Conservation (phyloP, 495 filamentous ascomycete genomes). For the Apodospora peruviana region DNA sequence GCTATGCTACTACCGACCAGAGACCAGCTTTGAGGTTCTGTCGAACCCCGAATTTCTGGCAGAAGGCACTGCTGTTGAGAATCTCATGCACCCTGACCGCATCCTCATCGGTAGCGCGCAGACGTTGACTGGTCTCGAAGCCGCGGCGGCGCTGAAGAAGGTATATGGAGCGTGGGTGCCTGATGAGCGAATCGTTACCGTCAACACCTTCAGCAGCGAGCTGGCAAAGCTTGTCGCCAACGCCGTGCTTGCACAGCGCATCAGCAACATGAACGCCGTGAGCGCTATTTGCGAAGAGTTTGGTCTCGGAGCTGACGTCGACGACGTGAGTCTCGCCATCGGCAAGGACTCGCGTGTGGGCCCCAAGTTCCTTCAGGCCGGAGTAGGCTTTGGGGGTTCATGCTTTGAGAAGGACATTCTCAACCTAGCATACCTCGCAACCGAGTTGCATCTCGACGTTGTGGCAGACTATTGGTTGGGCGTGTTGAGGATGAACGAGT, state of each 20-base stretch:
- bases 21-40: conserved; percentile 65
- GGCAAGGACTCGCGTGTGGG: conserved; percentile 70
- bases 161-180: conserved; percentile 74
- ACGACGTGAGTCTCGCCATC: conserved; percentile 64
- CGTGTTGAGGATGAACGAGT: conserved; percentile 72
- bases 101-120: conserved; percentile 68
- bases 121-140: conserved; percentile 50
- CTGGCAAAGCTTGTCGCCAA: conserved; percentile 77
- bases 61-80: conserved; percentile 68
- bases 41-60: conserved; percentile 84
- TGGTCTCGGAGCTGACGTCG: conserved; percentile 59
- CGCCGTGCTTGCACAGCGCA: conserved; percentile 75
- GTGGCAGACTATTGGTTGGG: conserved; percentile 73
- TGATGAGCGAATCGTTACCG: conserved; percentile 56
- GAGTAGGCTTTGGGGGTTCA: conserved; percentile 73
- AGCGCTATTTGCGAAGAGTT: conserved; percentile 74
- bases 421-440: conserved; percentile 68
- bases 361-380: conserved; percentile 67
- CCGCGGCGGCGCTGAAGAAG: conserved; percentile 55
- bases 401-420: conserved; percentile 83
- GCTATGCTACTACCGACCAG: conserved; percentile 47
- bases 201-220: conserved; percentile 77
- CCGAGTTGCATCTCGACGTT: conserved; percentile 62
- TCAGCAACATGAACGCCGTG: conserved; percentile 78
- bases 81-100: conserved; percentile 68